Conservation (phyloP, 257 asterid species). For the Ophiorrhiza pumila region DNA sequence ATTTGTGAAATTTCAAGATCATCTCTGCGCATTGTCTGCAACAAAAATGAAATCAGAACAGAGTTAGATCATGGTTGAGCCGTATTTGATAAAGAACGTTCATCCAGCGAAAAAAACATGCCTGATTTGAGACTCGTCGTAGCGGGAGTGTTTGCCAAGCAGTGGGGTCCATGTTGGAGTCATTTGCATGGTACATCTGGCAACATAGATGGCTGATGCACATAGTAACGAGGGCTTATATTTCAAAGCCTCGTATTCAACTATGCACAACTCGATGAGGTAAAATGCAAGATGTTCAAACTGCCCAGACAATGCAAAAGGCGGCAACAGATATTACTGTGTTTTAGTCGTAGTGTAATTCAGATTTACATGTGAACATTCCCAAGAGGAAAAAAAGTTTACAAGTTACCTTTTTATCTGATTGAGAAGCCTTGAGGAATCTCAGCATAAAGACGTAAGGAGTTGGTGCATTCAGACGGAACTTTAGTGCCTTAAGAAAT, state of each 20-base stretch:
- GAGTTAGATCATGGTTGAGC: neutral
- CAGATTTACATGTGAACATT: neutral
- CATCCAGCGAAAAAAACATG: slow-evolving; percentile 6
- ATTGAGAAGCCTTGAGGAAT: slow-evolving; percentile 88
- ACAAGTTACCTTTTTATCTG: slow-evolving; percentile 47
- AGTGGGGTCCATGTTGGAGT: slow-evolving; percentile 79
- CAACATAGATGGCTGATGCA: slow-evolving; percentile 89
- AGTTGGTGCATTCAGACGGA: slow-evolving; percentile 91
- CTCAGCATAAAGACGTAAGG: slow-evolving; percentile 93
- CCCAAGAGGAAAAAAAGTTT: neutral
- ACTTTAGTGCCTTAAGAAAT: slow-evolving; percentile 62
- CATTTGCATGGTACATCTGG: slow-evolving; percentile 68
- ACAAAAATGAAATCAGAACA: slow-evolving; percentile 13
- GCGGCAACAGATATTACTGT: slow-evolving; percentile 6
- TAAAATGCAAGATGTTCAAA: slow-evolving; percentile 78
- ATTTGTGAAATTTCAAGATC: slow-evolving; percentile 76
- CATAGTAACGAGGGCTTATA: slow-evolving; percentile 89
- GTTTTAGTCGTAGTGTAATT: neutral
- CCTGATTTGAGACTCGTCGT: slow-evolving; percentile 76
- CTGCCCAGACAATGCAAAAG: slow-evolving; percentile 40
- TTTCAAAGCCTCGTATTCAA: slow-evolving; percentile 75
- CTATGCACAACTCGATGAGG: slow-evolving; percentile 90
- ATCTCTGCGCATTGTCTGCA: slow-evolving; percentile 72
- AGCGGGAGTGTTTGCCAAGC: slow-evolving; percentile 58
- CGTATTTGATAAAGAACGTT: neutral